Conservation (phyloP, 768 basidiomycete species). For the Leucosporidium creatinivorum region DNA sequence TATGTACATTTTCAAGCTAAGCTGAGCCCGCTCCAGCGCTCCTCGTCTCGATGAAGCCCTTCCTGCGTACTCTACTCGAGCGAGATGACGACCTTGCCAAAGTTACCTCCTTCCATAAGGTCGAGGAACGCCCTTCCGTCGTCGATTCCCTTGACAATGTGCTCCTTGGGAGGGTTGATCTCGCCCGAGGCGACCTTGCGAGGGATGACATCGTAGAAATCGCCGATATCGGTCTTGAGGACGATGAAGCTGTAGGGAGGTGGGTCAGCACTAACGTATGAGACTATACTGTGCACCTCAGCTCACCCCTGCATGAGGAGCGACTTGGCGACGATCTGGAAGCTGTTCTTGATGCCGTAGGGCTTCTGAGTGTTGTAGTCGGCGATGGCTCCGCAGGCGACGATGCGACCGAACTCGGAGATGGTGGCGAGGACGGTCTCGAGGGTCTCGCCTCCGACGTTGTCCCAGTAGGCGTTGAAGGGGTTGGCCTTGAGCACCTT, state of each 20-base stretch:
- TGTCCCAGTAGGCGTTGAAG: slow-evolving; percentile 38
- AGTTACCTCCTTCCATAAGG: slow-evolving; percentile 3
- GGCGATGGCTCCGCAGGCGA: slow-evolving; percentile 30
- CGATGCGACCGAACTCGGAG: slow-evolving; percentile 29
- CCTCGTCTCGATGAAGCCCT: too few relatives aligned
- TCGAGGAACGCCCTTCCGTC: slow-evolving; percentile 16
- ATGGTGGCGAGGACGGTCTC: slow-evolving; percentile 34
- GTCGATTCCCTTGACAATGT: slow-evolving; percentile 34
- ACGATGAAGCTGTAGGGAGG: slow-evolving; percentile 9
- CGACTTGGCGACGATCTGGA: slow-evolving; percentile 35
- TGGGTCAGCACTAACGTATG: not conserved
- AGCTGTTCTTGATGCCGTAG: slow-evolving; percentile 34
- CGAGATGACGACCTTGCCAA: slow-evolving; percentile 18
- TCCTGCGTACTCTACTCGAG: slow-evolving; percentile 17
- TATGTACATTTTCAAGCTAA: not conserved
- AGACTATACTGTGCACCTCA: not conserved
- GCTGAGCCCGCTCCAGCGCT: too few relatives aligned
- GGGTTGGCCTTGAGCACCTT: slow-evolving; percentile 7
- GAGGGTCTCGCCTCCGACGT: slow-evolving; percentile 36
- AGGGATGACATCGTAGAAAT: slow-evolving; percentile 38
- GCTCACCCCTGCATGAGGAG: slow-evolving; percentile 33
- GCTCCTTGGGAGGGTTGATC: slow-evolving; percentile 35
- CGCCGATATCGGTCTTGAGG: slow-evolving; percentile 30
- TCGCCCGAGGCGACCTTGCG: slow-evolving; percentile 30
- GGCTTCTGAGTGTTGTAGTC: slow-evolving; percentile 27